A percentile compares a stretch with the other conserved stretches of the same genome.
These are phyloP conservation scores for Neonectria faginata DNA, from an alignment of 2,329 filamentous ascomycete species.

Conservation along the genomic window DNA sequence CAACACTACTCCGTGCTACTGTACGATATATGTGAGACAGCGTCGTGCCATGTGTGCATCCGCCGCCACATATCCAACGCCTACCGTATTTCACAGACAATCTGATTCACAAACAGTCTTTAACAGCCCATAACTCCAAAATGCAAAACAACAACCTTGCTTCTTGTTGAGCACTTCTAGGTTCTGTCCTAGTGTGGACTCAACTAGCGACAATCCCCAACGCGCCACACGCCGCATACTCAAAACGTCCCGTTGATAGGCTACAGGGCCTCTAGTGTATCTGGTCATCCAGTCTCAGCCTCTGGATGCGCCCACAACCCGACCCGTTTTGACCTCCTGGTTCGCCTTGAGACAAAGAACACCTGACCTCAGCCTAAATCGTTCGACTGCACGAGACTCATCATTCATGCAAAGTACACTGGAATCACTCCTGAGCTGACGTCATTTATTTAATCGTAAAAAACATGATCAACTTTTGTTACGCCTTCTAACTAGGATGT, in stretches of 20 bases:
- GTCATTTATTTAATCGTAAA: constrained; percentile 25
- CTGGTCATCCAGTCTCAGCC: constrained; percentile 9
- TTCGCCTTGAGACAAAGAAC: constrained; percentile 20
- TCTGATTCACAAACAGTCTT: neutral
- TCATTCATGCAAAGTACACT: constrained; percentile 6
- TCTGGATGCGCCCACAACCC: constrained; percentile 25
- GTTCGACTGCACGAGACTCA: constrained; percentile 27
- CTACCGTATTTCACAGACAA: neutral
- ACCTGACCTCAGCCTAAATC: constrained; percentile 25
- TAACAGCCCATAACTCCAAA: neutral
- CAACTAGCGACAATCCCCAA: constrained; percentile 18
- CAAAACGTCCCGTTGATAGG: constrained; percentile 28
- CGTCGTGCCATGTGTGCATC: constrained; percentile 13
- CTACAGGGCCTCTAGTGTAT: constrained; percentile 4
- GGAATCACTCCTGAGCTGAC: constrained; percentile 8
- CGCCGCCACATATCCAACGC: constrained; percentile 5
- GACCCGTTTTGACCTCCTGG: constrained; percentile 11
- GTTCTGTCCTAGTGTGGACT: constrained; percentile 2
- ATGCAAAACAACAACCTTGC: constrained; percentile 2
- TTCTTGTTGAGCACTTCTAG: constrained; percentile 4
- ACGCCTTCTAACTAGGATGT: constrained; percentile 42
- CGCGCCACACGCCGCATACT: constrained; percentile 21
- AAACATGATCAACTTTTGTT: constrained; percentile 46
- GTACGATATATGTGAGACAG: constrained; percentile 13
- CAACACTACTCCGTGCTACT: neutral